Evolutionary conservation across 495 filamentous ascomycete genomes (phyloP).

Genomic region (Aspergillus nanangensis): DNA sequence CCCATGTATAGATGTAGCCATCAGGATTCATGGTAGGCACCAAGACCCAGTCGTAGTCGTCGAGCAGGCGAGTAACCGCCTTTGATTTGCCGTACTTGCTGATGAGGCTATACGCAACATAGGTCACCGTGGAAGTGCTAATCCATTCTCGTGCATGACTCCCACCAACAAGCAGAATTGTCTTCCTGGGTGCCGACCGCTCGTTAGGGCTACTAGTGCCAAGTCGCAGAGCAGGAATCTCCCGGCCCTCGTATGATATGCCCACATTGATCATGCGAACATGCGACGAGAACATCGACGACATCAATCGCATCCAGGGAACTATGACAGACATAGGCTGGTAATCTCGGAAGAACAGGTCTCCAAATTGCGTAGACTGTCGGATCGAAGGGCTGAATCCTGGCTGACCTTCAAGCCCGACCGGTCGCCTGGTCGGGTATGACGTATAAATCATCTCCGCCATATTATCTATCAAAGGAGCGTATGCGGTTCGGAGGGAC

Average conservation of each 20-base stretch:
- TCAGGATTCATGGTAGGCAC: slow-evolving; percentile 90
- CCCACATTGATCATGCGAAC: slow-evolving; percentile 72
- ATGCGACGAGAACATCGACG: slow-evolving; percentile 81
- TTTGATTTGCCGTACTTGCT: slow-evolving; percentile 67
- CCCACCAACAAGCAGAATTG: slow-evolving; percentile 79
- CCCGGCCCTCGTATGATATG: slow-evolving; percentile 76
- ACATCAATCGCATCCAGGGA: slow-evolving; percentile 86
- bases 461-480: slow-evolving; percentile 75
- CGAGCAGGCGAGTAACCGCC: slow-evolving; percentile 68
- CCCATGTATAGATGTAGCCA: slow-evolving; percentile 92
- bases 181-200: slow-evolving; percentile 53
- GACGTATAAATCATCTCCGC: slow-evolving; percentile 72
- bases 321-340: slow-evolving; percentile 73
- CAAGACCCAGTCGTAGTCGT: slow-evolving; percentile 82
- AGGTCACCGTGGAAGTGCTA: slow-evolving; percentile 85
- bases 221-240: slow-evolving; percentile 78
- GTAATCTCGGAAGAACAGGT: slow-evolving; percentile 85
- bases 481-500: slow-evolving; percentile 69
- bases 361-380: slow-evolving; percentile 33
- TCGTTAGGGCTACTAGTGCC: slow-evolving; percentile 52
- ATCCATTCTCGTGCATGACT: slow-evolving; percentile 96
- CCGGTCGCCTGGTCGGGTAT: slow-evolving; percentile 50
- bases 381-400: slow-evolving; percentile 30
- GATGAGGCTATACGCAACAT: slow-evolving; percentile 84
- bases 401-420: slow-evolving; percentile 22